Base-by-base conservation (phyloP, 305 asterid genomes). In the Euphrasia arctica region DNA sequence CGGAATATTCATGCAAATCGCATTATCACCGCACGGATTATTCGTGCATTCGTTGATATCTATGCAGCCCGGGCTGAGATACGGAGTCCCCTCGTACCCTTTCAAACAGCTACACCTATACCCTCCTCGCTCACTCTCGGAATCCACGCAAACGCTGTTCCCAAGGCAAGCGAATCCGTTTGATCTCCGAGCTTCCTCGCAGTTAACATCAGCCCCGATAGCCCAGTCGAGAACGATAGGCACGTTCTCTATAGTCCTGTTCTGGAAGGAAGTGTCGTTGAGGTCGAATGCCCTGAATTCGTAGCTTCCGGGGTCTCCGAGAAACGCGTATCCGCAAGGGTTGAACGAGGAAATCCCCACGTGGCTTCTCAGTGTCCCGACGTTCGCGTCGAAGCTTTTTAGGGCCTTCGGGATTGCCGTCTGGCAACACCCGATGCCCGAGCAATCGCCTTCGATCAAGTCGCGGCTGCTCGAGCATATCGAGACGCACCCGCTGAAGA, bases 361-460 rank as follows among this genome's bases (percentile, higher is more conserved):
- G 49, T 84, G 86, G 0, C 32, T 32, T 0, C 28, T 0, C 13
- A 68, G 1, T 3, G 70, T 49, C 1, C 5, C 13, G 4, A 77
- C 12, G 1, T 0, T 0, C 1, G 75, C 34, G 4, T 10, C 1
- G 5, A 72, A 74, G 5, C 1, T 3, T 72, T 66, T 72, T 2
- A 83, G 29, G 0, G 95, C 95, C 56, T 63, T 83, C 0, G 95
- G 95, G 2, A 90, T 66, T 0, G 80, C 39, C 0, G 77, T 75
- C 41, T 83, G 90, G 41, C 91, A 80, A 49, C 95, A 90, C 0
- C 95, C 97, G 14, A 76, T 48, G 0, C 95, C 95, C 0, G 80
- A 18, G 56, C 92, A 87, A 0, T 63, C 65, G 3, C 94, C 86
- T 0, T 70, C 83, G 0, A 66, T 31, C 32, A 85, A 45, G 5